These are phyloP conservation scores for Colletotrichum coccodes DNA, from an alignment of 2,329 filamentous ascomycete genomes.

Conservation along the genomic window DNA sequence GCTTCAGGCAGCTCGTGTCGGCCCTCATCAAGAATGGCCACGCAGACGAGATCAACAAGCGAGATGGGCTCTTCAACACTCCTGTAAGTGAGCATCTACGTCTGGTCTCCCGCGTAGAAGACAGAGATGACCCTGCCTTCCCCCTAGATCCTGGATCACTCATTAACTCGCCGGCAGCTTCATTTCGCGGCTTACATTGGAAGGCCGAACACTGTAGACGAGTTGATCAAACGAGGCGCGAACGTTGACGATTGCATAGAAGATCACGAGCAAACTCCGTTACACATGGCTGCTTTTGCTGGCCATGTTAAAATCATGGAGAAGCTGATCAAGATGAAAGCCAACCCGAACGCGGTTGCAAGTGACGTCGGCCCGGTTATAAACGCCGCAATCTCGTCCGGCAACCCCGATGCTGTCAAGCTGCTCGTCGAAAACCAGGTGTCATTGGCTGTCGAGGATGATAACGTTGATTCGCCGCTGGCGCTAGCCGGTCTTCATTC, in stretches of 20 bases:
- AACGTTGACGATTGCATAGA: slow-evolving; percentile 47
- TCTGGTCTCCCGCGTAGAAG: background rate
- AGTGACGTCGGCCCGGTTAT: slow-evolving; percentile 45
- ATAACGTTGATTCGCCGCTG: slow-evolving; percentile 44
- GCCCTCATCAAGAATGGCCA: slow-evolving; percentile 50
- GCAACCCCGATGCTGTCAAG: slow-evolving; percentile 51
- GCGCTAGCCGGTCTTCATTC: slow-evolving; percentile 49
- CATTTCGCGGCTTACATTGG: slow-evolving; percentile 44
- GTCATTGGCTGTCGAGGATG: slow-evolving; percentile 43
- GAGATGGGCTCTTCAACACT: slow-evolving; percentile 43
- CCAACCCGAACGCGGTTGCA: slow-evolving; percentile 46
- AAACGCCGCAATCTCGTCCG: slow-evolving; percentile 53
- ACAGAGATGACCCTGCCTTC: background rate
- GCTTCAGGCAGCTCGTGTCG: slow-evolving; percentile 49
- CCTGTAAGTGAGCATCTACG: slow-evolving; percentile 41
- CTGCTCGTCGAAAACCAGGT: slow-evolving; percentile 50
- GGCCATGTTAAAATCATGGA: slow-evolving; percentile 52
- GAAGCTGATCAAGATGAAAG: slow-evolving; percentile 48
- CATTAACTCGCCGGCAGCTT: slow-evolving; percentile 34
- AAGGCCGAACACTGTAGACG: slow-evolving; percentile 47
- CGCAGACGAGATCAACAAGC: slow-evolving; percentile 43
- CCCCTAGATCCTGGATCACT: background rate
- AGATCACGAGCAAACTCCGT: slow-evolving; percentile 45
- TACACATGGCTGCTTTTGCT: slow-evolving; percentile 50
- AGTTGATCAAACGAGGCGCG: slow-evolving; percentile 45